These are phyloP conservation scores for Tetrahymena borealis DNA, from an alignment of 73 alveolate species.

Conservation along the genomic window DNA sequence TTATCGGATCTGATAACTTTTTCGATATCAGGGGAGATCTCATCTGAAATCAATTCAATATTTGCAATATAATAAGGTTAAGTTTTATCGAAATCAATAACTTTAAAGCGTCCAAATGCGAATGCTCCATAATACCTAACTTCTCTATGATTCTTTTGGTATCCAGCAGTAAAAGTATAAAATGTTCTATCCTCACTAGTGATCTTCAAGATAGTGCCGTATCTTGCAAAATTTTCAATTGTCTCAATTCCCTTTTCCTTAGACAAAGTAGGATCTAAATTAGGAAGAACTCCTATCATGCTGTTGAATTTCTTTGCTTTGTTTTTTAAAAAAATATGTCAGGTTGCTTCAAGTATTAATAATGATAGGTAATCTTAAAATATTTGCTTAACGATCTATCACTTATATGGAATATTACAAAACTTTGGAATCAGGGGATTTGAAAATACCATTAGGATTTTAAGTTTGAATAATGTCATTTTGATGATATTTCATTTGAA, in stretches of 20 bases:
- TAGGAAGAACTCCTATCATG: not conserved
- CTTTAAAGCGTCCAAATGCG: not conserved
- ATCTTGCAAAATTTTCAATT: not conserved
- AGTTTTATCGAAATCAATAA: not conserved
- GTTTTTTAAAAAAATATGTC: not conserved
- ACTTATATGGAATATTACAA: not conserved
- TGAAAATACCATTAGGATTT: slow-evolving; percentile 3
- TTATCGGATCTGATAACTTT: not conserved
- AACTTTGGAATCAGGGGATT: not conserved
- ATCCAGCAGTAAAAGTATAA: not conserved
- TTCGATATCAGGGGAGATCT: not conserved
- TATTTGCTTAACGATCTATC: not conserved
- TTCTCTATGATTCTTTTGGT: not conserved
- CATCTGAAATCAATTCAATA: not conserved
- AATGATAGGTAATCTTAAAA: not conserved
- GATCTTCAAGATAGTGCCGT: not conserved
- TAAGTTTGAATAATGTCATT: not conserved
- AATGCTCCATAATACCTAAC: not conserved
- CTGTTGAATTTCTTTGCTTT: not conserved
- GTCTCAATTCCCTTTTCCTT: not conserved
- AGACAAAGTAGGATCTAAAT: not conserved
- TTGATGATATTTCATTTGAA: not conserved
- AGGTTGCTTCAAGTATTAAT: not conserved
- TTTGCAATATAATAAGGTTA: not conserved
- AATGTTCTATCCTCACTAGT: not conserved